These are phyloP conservation scores for Salix brachista DNA, from an alignment of 345 rosid genomes.

Conservation along the genomic window DNA sequence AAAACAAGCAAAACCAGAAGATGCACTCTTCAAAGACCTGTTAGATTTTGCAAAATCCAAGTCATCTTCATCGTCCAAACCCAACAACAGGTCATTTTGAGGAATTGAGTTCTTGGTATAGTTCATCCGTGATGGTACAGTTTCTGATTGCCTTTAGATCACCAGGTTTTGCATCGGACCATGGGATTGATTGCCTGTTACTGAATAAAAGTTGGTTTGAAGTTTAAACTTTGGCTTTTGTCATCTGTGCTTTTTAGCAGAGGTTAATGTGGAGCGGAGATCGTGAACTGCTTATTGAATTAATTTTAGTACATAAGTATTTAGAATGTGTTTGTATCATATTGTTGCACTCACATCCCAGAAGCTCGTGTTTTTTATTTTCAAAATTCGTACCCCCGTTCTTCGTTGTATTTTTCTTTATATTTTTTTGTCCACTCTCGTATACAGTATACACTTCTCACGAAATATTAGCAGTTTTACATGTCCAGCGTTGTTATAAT, in stretches of 20 bases:
- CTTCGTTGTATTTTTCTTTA: background rate
- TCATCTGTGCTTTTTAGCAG: constrained; percentile 17
- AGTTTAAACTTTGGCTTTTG: constrained; percentile 19
- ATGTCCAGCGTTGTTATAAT: background rate
- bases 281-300: constrained; percentile 13
- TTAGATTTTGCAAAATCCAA: constrained; percentile 86
- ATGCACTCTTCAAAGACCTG: constrained; percentile 82
- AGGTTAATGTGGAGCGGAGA: constrained; percentile 15
- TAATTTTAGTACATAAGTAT: constrained; percentile 12
- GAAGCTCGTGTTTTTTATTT: background rate
- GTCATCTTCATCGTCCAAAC: constrained; percentile 66
- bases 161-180: constrained; percentile 19
- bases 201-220: constrained; percentile 16
- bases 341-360: background rate
- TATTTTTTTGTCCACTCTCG: too few species aligned
- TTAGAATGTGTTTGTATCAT: constrained; percentile 18
- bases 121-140: constrained; percentile 30
- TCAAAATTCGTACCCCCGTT: too few species aligned
- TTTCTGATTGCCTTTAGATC: constrained; percentile 21
- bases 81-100: constrained; percentile 65
- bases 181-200: constrained; percentile 19
- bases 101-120: constrained; percentile 12
- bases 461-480: background rate
- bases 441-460: background rate
- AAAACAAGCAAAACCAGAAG: constrained; percentile 70